Evolutionary conservation across 768 basidiomycete species (phyloP).

Genomic region (Fomitopsis serialis): DNA sequence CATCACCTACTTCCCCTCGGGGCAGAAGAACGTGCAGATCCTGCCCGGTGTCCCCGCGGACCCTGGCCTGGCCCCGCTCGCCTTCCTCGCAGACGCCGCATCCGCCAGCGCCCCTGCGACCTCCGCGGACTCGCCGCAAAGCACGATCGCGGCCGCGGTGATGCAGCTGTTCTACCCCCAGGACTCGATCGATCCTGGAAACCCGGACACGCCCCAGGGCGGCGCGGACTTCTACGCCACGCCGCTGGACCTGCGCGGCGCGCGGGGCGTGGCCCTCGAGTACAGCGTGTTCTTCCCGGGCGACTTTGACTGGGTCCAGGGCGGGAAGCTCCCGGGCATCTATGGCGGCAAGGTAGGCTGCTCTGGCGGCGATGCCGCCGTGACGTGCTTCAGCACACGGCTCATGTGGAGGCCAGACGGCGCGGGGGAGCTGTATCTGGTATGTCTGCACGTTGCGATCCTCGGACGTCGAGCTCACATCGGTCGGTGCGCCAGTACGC

Average conservation of each 20-base stretch:
- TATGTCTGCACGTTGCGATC: constrained; percentile 28
- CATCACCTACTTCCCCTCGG: constrained; percentile 49
- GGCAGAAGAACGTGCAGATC: constrained; percentile 49
- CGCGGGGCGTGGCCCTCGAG: constrained; percentile 47
- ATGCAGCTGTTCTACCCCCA: constrained; percentile 67
- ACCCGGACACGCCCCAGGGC: constrained; percentile 44
- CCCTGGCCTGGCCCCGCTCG: constrained; percentile 23
- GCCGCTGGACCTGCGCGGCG: constrained; percentile 40
- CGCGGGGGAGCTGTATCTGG: constrained; percentile 71
- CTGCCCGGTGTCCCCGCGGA: constrained; percentile 41
- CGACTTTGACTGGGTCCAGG: constrained; percentile 74
- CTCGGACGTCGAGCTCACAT: neutral
- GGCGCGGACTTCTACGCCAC: constrained; percentile 67
- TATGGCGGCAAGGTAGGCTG: constrained; percentile 65
- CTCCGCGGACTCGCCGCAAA: constrained; percentile 7
- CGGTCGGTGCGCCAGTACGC: constrained; percentile 49
- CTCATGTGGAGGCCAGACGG: constrained; percentile 77
- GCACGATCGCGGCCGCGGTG: constrained; percentile 28
- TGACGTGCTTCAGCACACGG: constrained; percentile 76
- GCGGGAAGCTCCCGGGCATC: constrained; percentile 81
- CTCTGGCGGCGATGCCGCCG: constrained; percentile 70
- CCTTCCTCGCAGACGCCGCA: constrained; percentile 4
- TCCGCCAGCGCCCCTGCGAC: constrained; percentile 10
- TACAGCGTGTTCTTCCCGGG: constrained; percentile 77
- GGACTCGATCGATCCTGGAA: constrained; percentile 62